A percentile compares a stretch with the other conserved stretches of the same genome.
Conservation (phyloP, 495 filamentous ascomycete genomes). For the Podospora fimiseda region DNA sequence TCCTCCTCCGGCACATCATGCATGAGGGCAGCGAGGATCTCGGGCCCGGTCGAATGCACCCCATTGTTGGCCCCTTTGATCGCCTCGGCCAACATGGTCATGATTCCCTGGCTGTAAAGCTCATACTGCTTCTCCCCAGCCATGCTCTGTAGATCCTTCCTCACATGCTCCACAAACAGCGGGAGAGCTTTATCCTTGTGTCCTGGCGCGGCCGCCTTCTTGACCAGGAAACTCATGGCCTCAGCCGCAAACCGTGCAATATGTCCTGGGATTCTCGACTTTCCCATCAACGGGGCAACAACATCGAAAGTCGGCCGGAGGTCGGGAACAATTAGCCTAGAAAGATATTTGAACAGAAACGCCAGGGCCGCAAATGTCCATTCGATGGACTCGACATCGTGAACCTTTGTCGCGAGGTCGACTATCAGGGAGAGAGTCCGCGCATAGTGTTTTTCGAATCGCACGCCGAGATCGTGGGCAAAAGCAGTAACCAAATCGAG, state of each 20-base stretch:
- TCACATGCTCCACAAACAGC: conserved; percentile 59
- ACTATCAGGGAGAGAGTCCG: conserved; percentile 62
- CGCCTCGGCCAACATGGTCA: conserved; percentile 83
- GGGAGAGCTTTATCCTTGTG: conserved; percentile 67
- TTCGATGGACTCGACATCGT: conserved; percentile 73
- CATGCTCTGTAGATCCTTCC: conserved; percentile 56
- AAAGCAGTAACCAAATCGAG: conserved; percentile 80
- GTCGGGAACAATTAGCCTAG: conserved; percentile 75
- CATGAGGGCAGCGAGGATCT: conserved; percentile 62
- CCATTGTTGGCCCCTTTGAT: conserved; percentile 74
- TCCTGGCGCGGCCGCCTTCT: conserved; percentile 73
- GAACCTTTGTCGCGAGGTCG: conserved; percentile 39
- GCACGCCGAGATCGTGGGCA: conserved; percentile 81
- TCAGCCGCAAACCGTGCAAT: conserved; percentile 90
- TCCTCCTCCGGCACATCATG: conserved; percentile 45
- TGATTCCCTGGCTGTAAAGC: conserved; percentile 77
- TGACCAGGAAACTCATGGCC: conserved; percentile 85
- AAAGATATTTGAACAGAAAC: conserved; percentile 95
- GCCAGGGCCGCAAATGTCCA: conserved; percentile 95
- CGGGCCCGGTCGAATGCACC: conserved; percentile 70
- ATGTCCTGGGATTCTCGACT: conserved; percentile 70
- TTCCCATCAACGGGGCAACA: conserved; percentile 81
- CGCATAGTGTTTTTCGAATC: conserved; percentile 82
- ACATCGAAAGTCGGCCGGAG: conserved; percentile 74
- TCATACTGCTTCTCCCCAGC: conserved; percentile 43